Evolutionary conservation across 805 yeast genomes (phyloP).

Genomic region (Lipomyces yamadae): DNA sequence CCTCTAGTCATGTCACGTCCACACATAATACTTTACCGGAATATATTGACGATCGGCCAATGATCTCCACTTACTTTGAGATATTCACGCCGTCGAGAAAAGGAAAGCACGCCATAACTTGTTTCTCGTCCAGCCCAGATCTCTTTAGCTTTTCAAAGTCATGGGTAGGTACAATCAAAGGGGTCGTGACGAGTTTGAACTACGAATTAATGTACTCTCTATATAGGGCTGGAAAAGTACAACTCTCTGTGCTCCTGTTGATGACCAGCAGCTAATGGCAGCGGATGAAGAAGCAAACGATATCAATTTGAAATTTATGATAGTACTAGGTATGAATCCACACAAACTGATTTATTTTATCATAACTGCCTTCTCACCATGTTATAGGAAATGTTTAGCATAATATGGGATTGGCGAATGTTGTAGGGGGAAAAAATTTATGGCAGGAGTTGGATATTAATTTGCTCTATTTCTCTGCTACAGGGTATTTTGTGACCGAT

Average conservation of each 20-base stretch:
- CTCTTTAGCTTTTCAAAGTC: constrained; percentile 58
- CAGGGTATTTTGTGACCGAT: too few species aligned
- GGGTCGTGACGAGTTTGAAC: neutral
- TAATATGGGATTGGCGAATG: neutral
- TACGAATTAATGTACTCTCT: neutral
- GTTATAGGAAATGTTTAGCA: constrained; percentile 14
- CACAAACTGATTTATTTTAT: neutral
- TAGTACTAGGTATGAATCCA: constrained; percentile 24
- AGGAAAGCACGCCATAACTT: constrained; percentile 53
- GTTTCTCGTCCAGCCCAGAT: constrained; percentile 62
- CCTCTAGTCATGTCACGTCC: neutral
- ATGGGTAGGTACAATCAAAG: constrained; percentile 43
- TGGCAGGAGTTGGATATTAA: too few species aligned
- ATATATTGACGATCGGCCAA: constrained; percentile 55
- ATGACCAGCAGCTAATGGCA: constrained; percentile 42
- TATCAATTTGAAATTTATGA: constrained; percentile 24
- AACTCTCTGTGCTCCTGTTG: constrained; percentile 58
- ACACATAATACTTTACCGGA: constrained; percentile 21
- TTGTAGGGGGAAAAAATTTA: too few species aligned
- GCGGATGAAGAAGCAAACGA: constrained; percentile 11
- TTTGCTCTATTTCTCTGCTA: too few species aligned
- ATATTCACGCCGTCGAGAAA: constrained; percentile 60
- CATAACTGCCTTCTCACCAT: neutral
- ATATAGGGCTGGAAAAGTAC: constrained; percentile 61
- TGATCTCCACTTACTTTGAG: constrained; percentile 57